Evolutionary conservation across 2,329 filamentous ascomycete genomes (phyloP), one percentile per base, ranked within the genome.

Genomic region (Sclerotinia borealis): DNA sequence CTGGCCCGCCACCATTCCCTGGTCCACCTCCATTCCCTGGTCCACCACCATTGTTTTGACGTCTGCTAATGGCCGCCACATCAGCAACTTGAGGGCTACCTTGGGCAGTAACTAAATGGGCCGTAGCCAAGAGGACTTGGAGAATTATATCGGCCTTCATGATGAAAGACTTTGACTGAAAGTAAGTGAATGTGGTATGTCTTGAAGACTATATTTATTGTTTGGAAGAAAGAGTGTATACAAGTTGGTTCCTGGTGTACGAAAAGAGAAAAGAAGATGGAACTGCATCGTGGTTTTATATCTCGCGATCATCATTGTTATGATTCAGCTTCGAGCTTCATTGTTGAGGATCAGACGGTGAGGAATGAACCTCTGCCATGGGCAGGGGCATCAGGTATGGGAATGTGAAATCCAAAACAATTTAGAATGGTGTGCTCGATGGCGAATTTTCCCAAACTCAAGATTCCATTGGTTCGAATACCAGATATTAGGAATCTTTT

Each of bases 161-260:
- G 54, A 58, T 58, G 54, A 58, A 45, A 34, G n/a, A 19, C 8
- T 58, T 58, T 34, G n/a, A 45, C 45, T 19, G 17, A 43, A 58
- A 39, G 29, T 47, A 58, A 58, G 54, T 58, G 54, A 58, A 45
- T 45, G 54, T 58, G 39, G 37, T 43, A 25, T 19, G 54, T 45
- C 54, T 47, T 25, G 1, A 58, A 45, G 54, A 58, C 54, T 58
- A 47, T 58, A 47, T 45, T 58, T 58, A 45, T 58, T 45, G n/a
- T 36, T 58, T 58, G 54, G 41, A 45, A 45, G 39, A 58, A 58
- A 58, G 54, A 58, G 54, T 58, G 54, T 58, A 58, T 58, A 58
- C 54, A 58, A 58, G 54, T 58, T 58, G n/a, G 54, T 34, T 58
- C 29, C 54, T 58, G 54, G 19, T 58, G 39, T 34, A 47, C 27